A percentile compares a stretch with the other conserved stretches of the same genome.
These are phyloP conservation scores for Mycena crocata DNA, from an alignment of 768 basidiomycete genomes.

Conservation along the genomic window DNA sequence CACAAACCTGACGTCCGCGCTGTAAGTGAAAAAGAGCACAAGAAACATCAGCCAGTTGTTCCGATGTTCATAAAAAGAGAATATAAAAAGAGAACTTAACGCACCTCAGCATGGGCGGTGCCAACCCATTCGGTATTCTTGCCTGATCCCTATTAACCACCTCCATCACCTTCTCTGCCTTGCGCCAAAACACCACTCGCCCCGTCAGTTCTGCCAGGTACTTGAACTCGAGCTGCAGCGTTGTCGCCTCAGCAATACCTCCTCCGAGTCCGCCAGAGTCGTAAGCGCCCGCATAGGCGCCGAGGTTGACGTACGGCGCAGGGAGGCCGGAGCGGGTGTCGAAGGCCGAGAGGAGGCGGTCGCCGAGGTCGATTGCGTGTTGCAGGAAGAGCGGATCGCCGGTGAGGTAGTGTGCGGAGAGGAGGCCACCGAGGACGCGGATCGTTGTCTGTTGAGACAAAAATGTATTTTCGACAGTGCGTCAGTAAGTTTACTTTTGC, in stretches of 20 bases:
- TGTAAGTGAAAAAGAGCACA: constrained; percentile 17
- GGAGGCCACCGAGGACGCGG: constrained; percentile 88
- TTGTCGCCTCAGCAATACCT: constrained; percentile 86
- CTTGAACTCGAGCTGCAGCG: constrained; percentile 83
- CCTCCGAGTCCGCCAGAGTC: constrained; percentile 68
- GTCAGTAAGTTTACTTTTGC: background rate
- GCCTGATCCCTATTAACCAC: constrained; percentile 74
- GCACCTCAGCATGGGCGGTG: constrained; percentile 86
- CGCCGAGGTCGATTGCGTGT: constrained; percentile 84
- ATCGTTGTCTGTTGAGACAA: constrained; percentile 79
- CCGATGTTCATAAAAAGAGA: no score
- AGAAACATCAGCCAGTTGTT: no score
- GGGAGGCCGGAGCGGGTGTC: constrained; percentile 86
- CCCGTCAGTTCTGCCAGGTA: constrained; percentile 87
- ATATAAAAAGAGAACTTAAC: no score
- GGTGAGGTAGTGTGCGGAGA: constrained; percentile 82
- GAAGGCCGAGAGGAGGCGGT: constrained; percentile 85
- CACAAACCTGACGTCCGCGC: constrained; percentile 53
- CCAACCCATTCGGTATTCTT: constrained; percentile 75
- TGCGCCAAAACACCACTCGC: constrained; percentile 55
- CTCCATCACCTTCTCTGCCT: constrained; percentile 63
- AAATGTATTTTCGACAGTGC: no score
- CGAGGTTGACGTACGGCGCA: constrained; percentile 84
- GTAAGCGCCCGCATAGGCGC: constrained; percentile 64
- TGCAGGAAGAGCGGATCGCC: constrained; percentile 77